Evolutionary conservation across 2,329 filamentous ascomycete species (phyloP).

Genomic region (Ceratocystis ficicola): DNA sequence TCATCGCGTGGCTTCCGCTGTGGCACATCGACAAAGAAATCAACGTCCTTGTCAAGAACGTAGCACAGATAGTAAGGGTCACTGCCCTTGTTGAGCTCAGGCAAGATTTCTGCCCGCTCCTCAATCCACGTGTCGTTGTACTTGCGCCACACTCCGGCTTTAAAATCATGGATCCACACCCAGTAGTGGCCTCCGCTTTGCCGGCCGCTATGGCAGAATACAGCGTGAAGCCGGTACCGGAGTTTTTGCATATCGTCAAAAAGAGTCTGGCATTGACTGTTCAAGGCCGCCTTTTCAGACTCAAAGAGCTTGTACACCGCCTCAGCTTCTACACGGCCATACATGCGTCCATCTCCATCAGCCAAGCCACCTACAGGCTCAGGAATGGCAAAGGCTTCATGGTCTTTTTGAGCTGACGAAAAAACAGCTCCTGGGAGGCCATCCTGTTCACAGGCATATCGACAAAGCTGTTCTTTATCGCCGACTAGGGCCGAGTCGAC

Average conservation of each 20-base stretch:
- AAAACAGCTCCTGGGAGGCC: conserved; percentile 1
- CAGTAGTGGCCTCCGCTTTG: conserved; percentile 80
- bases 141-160: conserved; percentile 64
- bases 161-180: conserved; percentile 91
- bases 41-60: conserved; percentile 54
- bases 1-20: conserved; percentile 27
- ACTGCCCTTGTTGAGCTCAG: conserved; percentile 52
- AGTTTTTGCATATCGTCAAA: conserved; percentile 53
- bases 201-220: conserved; percentile 78
- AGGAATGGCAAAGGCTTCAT: neutral
- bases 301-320: conserved; percentile 26
- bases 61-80: conserved; percentile 80
- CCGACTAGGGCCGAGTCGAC: neutral
- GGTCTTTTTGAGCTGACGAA: conserved; percentile 5
- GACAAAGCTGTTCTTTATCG: conserved; percentile 2
- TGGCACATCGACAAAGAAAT: conserved; percentile 39
- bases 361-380: neutral
- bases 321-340: conserved; percentile 7
- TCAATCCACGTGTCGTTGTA: conserved; percentile 85
- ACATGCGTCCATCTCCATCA: neutral
- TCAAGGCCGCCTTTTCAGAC: conserved; percentile 31
- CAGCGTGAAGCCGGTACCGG: conserved; percentile 74
- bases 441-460: conserved; percentile 16
- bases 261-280: conserved; percentile 33
- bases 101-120: conserved; percentile 54